These are phyloP conservation scores for Fusarium sp. DNA, from an alignment of 2,329 filamentous ascomycete species.

Conservation along the genomic window DNA sequence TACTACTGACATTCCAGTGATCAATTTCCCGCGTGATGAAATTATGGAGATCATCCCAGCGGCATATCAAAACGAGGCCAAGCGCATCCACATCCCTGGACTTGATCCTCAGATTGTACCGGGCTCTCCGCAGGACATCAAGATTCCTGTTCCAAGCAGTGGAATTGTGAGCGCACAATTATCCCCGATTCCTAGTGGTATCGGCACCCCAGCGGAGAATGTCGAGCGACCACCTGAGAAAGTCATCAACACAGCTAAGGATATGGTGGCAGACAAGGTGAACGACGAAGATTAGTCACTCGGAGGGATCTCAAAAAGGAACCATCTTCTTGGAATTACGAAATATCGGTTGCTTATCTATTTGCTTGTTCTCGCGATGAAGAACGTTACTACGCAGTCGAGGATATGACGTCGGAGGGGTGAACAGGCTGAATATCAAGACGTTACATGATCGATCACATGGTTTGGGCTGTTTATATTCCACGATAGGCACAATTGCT, in stretches of 20 bases:
- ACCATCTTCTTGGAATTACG: slow-evolving; percentile 1
- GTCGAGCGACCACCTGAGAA: slow-evolving; percentile 61
- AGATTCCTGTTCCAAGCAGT: slow-evolving; percentile 75
- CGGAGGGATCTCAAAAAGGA: background rate
- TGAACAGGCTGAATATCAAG: slow-evolving; percentile 36
- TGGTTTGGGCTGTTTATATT: slow-evolving; percentile 27
- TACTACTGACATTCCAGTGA: slow-evolving; percentile 90
- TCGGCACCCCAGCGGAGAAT: slow-evolving; percentile 62
- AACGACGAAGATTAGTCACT: slow-evolving; percentile 63
- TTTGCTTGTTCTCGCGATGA: background rate
- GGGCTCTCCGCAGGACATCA: slow-evolving; percentile 83
- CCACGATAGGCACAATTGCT: slow-evolving; percentile 7
- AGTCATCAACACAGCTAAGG: slow-evolving; percentile 64
- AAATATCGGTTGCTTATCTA: slow-evolving; percentile 1
- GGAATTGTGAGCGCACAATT: slow-evolving; percentile 54
- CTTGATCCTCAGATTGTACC: slow-evolving; percentile 77
- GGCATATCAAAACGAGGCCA: slow-evolving; percentile 96
- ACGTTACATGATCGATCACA: slow-evolving; percentile 39
- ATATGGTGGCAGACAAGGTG: slow-evolving; percentile 66
- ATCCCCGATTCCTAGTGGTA: slow-evolving; percentile 63
- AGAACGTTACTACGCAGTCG: slow-evolving; percentile 1
- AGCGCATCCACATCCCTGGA: slow-evolving; percentile 86
- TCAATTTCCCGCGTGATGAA: slow-evolving; percentile 94
- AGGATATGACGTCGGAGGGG: slow-evolving; percentile 13
- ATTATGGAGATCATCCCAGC: slow-evolving; percentile 99